Conservation (phyloP, 495 filamentous ascomycete genomes). For the Lasiosphaeria ovina region DNA sequence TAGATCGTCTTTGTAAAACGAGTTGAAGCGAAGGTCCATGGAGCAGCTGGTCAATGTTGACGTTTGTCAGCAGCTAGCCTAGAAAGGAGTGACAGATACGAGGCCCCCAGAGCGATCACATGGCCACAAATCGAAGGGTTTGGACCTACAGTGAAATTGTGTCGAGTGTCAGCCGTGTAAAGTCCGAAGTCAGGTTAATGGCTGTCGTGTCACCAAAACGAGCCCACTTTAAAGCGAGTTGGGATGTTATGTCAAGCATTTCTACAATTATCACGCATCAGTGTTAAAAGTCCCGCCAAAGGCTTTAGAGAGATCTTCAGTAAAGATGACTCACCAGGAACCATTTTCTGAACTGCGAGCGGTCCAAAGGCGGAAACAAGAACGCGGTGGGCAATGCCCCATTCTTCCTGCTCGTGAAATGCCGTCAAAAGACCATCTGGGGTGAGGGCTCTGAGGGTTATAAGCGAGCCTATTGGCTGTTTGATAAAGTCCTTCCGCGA, state of each 20-base stretch:
- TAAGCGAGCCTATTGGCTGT: constrained; percentile 20
- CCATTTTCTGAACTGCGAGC: constrained; percentile 57
- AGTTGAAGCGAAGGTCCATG: constrained; percentile 69
- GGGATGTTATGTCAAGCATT: constrained; percentile 65
- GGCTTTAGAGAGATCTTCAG: not conserved
- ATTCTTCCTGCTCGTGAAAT: constrained; percentile 52
- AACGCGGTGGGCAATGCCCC: constrained; percentile 62
- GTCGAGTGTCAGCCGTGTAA: constrained; percentile 66
- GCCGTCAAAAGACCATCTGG: constrained; percentile 61
- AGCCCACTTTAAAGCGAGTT: constrained; percentile 67
- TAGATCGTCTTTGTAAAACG: constrained; percentile 58
- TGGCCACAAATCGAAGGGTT: not conserved
- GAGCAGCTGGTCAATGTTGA: constrained; percentile 44
- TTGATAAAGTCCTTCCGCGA: constrained; percentile 46
- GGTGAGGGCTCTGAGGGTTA: constrained; percentile 48
- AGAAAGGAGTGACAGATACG: too few relatives aligned
- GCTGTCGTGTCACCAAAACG: constrained; percentile 50
- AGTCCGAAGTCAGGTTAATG: constrained; percentile 59
- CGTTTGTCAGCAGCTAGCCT: not conserved
- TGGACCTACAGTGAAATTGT: constrained; percentile 54
- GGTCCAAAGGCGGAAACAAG: constrained; percentile 63
- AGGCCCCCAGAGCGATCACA: too few relatives aligned
- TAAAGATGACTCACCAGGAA: constrained; percentile 52
- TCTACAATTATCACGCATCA: constrained; percentile 42
- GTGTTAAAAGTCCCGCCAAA: too few relatives aligned